A percentile compares a stretch with the other conserved stretches of the same genome.
Conservation (phyloP, 2,329 filamentous ascomycete species). For the Colletotrichum trifolii region DNA sequence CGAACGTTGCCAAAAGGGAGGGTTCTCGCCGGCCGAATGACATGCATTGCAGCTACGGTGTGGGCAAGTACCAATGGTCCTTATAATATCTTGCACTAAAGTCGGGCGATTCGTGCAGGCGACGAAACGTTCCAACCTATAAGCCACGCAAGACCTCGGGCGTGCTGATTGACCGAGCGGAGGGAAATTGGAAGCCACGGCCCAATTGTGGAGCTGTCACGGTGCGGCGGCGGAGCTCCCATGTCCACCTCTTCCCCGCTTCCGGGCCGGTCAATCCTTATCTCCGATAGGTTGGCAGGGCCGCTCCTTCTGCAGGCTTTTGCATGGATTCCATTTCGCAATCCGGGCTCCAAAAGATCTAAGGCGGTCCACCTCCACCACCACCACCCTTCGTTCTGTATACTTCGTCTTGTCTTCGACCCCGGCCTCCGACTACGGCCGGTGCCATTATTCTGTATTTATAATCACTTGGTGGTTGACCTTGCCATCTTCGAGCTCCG, state of each 20-base stretch:
- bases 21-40: neutral
- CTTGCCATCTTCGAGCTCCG: no score
- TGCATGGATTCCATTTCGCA: conserved; percentile 34
- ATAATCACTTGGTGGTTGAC: no score
- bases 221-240: conserved; percentile 10
- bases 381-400: neutral
- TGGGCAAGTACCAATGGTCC: neutral
- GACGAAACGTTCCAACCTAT: neutral
- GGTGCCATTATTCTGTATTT: no score
- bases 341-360: conserved; percentile 35
- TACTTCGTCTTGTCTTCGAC: neutral
- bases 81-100: neutral
- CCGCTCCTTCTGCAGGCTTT: conserved; percentile 24
- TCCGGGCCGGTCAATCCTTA: conserved; percentile 36
- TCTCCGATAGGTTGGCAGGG: conserved; percentile 26
- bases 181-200: conserved; percentile 22
- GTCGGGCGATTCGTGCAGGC: conserved; percentile 6
- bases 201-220: conserved; percentile 24
- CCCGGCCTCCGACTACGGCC: conserved; percentile 5
- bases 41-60: neutral
- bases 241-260: conserved; percentile 17
- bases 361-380: conserved; percentile 30
- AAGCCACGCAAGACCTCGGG: conserved; percentile 7
- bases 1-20: no score
- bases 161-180: conserved; percentile 9